Evolutionary conservation across 495 filamentous ascomycete genomes (phyloP).

Genomic region (Achaetomiella virescens): DNA sequence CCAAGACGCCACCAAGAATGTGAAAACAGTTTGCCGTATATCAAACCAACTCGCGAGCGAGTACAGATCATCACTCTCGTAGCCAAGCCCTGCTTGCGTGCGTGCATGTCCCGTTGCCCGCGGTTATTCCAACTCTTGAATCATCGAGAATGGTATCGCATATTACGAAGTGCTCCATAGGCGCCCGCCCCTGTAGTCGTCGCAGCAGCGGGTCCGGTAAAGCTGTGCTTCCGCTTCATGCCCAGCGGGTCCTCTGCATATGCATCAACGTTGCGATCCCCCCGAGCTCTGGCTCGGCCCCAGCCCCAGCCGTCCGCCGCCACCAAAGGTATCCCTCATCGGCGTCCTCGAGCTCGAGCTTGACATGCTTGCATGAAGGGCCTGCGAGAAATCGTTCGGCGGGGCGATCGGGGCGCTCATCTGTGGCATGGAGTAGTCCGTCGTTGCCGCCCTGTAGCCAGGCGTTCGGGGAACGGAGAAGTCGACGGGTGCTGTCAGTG

Average conservation of each 20-base stretch:
- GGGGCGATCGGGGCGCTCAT: conserved; percentile 51
- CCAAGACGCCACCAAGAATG: no score
- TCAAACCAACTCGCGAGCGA: no score
- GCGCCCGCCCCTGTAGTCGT: conserved; percentile 16
- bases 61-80: no score
- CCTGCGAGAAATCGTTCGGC: conserved; percentile 46
- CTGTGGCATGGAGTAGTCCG: conserved; percentile 50
- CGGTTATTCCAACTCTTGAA: no score
- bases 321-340: conserved; percentile 41
- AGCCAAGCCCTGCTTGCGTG: no score
- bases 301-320: conserved; percentile 29
- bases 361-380: conserved; percentile 42
- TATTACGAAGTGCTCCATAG: conserved; percentile 26
- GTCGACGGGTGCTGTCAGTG: conserved; percentile 48
- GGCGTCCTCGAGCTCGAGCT: conserved; percentile 38
- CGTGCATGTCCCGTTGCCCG: no score
- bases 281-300: conserved; percentile 32
- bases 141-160: no score
- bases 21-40: no score
- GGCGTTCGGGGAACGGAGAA: conserved; percentile 46
- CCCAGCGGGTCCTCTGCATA: conserved; percentile 37
- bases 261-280: conserved; percentile 32
- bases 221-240: conserved; percentile 49
- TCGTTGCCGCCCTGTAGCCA: conserved; percentile 32
- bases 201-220: conserved; percentile 21